Evolutionary conservation across 108 stramenopile species (phyloP).

Genomic region (Cylindrotheca fusiformis): DNA sequence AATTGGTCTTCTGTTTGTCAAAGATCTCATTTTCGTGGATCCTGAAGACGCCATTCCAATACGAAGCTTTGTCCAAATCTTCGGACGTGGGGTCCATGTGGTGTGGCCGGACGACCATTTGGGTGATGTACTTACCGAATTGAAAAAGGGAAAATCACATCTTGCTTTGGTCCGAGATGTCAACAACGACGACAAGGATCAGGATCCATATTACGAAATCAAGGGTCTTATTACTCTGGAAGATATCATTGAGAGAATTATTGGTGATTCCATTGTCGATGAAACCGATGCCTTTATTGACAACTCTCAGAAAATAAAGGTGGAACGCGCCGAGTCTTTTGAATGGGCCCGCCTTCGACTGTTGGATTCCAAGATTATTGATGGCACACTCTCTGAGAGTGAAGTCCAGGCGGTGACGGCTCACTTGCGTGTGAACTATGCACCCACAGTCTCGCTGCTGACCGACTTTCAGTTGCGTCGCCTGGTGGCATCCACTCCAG

Average conservation of each 20-base stretch:
- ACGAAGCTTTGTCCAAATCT: slow-evolving; percentile 87
- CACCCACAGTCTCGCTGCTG: slow-evolving; percentile 50
- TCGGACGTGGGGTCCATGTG: slow-evolving; percentile 84
- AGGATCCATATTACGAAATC: slow-evolving; percentile 91
- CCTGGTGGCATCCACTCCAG: slow-evolving; percentile 61
- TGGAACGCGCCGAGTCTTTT: slow-evolving; percentile 47
- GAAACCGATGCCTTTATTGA: slow-evolving; percentile 93
- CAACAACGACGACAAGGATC: slow-evolving; percentile 61
- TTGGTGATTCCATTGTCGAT: slow-evolving; percentile 98
- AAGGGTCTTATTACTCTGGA: slow-evolving; percentile 98
- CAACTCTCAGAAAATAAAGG: slow-evolving; percentile 50
- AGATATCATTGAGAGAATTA: slow-evolving; percentile 90
- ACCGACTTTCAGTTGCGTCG: slow-evolving; percentile 63
- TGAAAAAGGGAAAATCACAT: slow-evolving; percentile 89
- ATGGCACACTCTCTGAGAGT: slow-evolving; percentile 60
- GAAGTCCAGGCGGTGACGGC: slow-evolving; percentile 84
- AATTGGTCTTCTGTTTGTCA: slow-evolving; percentile 94
- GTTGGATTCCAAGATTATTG: slow-evolving; percentile 81
- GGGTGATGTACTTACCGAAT: slow-evolving; percentile 85
- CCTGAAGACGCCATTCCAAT: slow-evolving; percentile 93
- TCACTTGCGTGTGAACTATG: slow-evolving; percentile 75
- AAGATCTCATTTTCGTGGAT: slow-evolving; percentile 98
- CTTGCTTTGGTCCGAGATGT: slow-evolving; percentile 92
- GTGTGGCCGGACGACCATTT: slow-evolving; percentile 88
- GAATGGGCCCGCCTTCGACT: slow-evolving; percentile 78